Evolutionary conservation across 768 basidiomycete species (phyloP), one percentile per base, ranked within the genome.

Genomic region (Melanogaster broomeanus): DNA sequence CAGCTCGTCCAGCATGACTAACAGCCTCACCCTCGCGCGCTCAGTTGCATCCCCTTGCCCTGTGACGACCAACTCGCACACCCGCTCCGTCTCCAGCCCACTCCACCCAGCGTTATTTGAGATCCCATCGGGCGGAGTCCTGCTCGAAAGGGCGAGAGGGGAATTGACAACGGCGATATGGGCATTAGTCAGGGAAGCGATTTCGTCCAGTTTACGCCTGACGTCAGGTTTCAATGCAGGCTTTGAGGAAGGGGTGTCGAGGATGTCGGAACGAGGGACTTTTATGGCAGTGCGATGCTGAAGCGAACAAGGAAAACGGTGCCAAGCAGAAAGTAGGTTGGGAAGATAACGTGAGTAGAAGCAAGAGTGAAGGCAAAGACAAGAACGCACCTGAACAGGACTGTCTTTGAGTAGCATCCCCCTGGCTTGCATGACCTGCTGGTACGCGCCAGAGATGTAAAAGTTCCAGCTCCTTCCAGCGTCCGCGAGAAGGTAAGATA

Each of bases 1-100:
- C 72, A 98, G 73, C 71, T 98, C 93, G 62, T 98, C 96, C 58
- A 98, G 73, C 84, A 98, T 92, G 52, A 96, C 95, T 57, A 98
- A 74, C 40, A 98, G 70, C 28, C 91, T 83, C 33, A 97, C 90
- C 58, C 93, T 84, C 27, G 96, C 96, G 24, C 95, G 78, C 61
- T 96, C 92, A 18, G 96, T 93, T 33, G 90, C 84, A 63, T 97
- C 92, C 37, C 89, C 87, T 40, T 82, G 79, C 2, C 96, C 96
- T 19, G 91, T 92, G 52, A 98, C 79, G 53, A 95, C 89, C 38
- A 98, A 79, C 65, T 97, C 93, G 62, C 96, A 98, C 42, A 92
- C 88, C 51, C 93, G 80, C 69, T 98, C 96, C 1, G 91, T 90
- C 74, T 98, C 96, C 15, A 98, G 80, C 2, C 95, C 93, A 4